Conservation (phyloP, 2,329 filamentous ascomycete genomes). For the Aspergillus arachidicola region DNA sequence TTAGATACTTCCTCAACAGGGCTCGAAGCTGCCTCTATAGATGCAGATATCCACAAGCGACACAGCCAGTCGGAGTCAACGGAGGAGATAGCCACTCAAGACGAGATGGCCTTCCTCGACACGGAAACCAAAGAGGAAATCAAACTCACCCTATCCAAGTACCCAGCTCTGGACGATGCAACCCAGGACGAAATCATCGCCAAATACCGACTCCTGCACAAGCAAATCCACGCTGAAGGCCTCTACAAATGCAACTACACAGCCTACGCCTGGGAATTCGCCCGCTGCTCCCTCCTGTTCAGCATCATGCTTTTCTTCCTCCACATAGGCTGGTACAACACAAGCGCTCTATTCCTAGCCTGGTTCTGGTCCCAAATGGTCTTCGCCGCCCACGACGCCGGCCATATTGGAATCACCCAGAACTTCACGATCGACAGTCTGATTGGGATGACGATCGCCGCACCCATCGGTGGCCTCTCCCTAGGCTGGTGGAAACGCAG, state of each 20-base stretch:
- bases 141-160: conserved; percentile 56
- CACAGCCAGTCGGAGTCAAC: background rate
- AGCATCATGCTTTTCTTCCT: conserved; percentile 53
- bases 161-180: conserved; percentile 70
- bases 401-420: conserved; percentile 84
- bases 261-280: conserved; percentile 70
- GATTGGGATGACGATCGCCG: conserved; percentile 85
- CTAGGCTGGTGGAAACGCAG: conserved; percentile 95
- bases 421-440: conserved; percentile 76
- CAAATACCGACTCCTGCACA: conserved; percentile 49
- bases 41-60: background rate
- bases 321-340: conserved; percentile 63
- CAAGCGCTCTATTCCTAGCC: conserved; percentile 74
- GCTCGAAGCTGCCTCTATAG: background rate
- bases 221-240: conserved; percentile 58
- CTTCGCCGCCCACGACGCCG: conserved; percentile 82
- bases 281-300: conserved; percentile 69
- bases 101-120: conserved; percentile 22
- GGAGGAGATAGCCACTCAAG: background rate
- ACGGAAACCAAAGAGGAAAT: conserved; percentile 15
- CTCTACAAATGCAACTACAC: conserved; percentile 79
- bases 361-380: conserved; percentile 89
- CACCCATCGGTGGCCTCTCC: conserved; percentile 83
- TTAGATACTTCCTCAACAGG: background rate
- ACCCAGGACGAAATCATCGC: conserved; percentile 73